These are phyloP conservation scores for Aspergillus fischeri DNA, from an alignment of 2,329 filamentous ascomycete genomes.

Conservation along the genomic window DNA sequence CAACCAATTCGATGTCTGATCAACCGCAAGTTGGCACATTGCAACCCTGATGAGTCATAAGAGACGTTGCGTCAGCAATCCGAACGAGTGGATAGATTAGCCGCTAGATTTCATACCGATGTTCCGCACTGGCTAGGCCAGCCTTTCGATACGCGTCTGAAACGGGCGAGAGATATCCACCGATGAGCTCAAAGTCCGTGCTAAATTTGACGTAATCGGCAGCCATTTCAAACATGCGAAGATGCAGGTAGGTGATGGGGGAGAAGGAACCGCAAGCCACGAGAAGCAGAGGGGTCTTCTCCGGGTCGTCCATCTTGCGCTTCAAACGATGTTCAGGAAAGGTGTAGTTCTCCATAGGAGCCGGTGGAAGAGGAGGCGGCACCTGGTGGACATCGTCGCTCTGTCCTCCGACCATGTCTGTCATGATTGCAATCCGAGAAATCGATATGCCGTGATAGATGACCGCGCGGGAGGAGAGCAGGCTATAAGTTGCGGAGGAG, in stretches of 20 bases:
- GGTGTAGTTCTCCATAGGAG: slow-evolving; percentile 38
- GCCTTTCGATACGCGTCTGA: slow-evolving; percentile 75
- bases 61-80: neutral
- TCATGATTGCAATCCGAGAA: slow-evolving; percentile 23
- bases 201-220: slow-evolving; percentile 73
- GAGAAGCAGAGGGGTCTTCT: slow-evolving; percentile 45
- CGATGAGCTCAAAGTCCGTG: slow-evolving; percentile 77
- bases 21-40: slow-evolving; percentile 80
- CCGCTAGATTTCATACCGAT: slow-evolving; percentile 47
- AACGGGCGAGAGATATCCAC: slow-evolving; percentile 78
- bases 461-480: neutral
- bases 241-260: slow-evolving; percentile 54
- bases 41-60: slow-evolving; percentile 51
- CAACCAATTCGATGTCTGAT: slow-evolving; percentile 69
- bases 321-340: slow-evolving; percentile 45
- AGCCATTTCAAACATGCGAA: slow-evolving; percentile 87
- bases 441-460: neutral
- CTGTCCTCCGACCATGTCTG: slow-evolving; percentile 23
- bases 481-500: neutral
- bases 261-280: slow-evolving; percentile 61
- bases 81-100: neutral
- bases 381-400: slow-evolving; percentile 26
- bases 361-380: slow-evolving; percentile 19
- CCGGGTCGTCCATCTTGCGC: slow-evolving; percentile 44
- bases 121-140: slow-evolving; percentile 67